Percentiles rank a stretch among this genome's conserved stretches.
phyloP scores from a whole-genome alignment of 768 basidiomycete species.

The Serendipita vermifera region DNA sequence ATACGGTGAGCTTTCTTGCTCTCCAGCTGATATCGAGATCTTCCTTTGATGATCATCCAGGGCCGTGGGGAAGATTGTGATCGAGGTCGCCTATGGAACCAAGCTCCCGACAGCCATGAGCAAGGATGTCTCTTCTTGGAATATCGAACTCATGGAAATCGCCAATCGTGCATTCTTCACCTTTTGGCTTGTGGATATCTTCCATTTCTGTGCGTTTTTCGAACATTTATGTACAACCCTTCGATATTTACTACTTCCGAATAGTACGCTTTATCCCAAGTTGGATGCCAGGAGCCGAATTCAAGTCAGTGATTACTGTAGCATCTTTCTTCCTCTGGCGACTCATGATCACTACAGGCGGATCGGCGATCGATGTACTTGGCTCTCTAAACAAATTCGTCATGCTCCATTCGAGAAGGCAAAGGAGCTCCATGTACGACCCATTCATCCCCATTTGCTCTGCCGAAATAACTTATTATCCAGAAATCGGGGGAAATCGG shows the following conservation, averaged over 20 bases:
- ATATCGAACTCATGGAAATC: background rate
- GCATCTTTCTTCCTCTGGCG: background rate
- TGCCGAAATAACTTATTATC: background rate
- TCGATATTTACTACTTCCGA: background rate
- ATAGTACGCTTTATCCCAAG: constrained; percentile 2
- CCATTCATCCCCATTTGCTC: background rate
- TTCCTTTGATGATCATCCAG: background rate
- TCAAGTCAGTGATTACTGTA: background rate
- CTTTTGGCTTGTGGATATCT: constrained; percentile 6
- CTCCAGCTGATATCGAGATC: background rate
- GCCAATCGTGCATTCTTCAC: background rate
- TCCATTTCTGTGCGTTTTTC: constrained; percentile 1
- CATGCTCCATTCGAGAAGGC: background rate
- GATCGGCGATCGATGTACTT: background rate
- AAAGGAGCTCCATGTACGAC: background rate
- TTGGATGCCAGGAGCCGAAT: background rate
- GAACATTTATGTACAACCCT: background rate
- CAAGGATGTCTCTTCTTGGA: background rate
- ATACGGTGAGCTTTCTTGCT: too few relatives aligned
- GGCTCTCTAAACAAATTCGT: background rate
- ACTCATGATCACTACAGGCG: background rate
- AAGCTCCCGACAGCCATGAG: background rate
- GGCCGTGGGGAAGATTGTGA: background rate
- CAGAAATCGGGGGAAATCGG: background rate
- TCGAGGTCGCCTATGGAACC: background rate